A percentile compares a stretch with the other conserved stretches of the same genome.
These are phyloP conservation scores for Penicillium tannophilum DNA, from an alignment of 495 filamentous ascomycete genomes.

Conservation along the genomic window DNA sequence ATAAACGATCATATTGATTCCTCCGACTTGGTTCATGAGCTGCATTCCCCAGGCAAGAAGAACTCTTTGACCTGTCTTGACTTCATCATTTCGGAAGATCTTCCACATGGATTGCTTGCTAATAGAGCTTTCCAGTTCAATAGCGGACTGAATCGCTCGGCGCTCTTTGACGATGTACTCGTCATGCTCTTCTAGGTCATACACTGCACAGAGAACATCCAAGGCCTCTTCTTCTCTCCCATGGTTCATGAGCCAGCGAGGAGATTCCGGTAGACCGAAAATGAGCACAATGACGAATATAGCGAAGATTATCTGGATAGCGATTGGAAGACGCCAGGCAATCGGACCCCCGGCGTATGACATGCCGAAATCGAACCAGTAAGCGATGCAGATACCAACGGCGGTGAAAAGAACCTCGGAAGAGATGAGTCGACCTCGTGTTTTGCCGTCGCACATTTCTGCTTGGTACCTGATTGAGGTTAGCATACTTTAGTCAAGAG, in stretches of 20 bases:
- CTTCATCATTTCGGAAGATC: conserved; percentile 51
- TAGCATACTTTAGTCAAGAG: neutral
- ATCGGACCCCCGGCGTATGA: conserved; percentile 40
- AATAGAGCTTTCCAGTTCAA: conserved; percentile 45
- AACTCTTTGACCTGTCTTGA: conserved; percentile 56
- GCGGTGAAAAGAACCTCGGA: conserved; percentile 47
- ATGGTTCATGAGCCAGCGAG: conserved; percentile 47
- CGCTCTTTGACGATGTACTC: conserved; percentile 48
- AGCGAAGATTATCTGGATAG: conserved; percentile 48
- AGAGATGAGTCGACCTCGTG: conserved; percentile 47
- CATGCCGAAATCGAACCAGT: conserved; percentile 55
- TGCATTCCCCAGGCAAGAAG: conserved; percentile 54
- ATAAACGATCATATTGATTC: conserved; percentile 57
- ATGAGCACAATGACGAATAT: conserved; percentile 41
- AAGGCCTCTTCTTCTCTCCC: conserved; percentile 51
- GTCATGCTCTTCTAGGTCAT: conserved; percentile 42
- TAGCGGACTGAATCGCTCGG: conserved; percentile 47
- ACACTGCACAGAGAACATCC: conserved; percentile 54
- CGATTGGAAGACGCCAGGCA: conserved; percentile 52
- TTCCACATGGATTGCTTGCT: conserved; percentile 46
- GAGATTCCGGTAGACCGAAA: conserved; percentile 46
- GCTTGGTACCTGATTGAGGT: conserved; percentile 13
- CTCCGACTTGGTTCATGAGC: conserved; percentile 52
- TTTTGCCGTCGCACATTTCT: conserved; percentile 45
- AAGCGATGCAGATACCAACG: conserved; percentile 45